Percentiles rank a stretch among this genome's conserved stretches.
Conservation (phyloP, 257 asterid genomes). For the Petrea volubilis region DNA sequence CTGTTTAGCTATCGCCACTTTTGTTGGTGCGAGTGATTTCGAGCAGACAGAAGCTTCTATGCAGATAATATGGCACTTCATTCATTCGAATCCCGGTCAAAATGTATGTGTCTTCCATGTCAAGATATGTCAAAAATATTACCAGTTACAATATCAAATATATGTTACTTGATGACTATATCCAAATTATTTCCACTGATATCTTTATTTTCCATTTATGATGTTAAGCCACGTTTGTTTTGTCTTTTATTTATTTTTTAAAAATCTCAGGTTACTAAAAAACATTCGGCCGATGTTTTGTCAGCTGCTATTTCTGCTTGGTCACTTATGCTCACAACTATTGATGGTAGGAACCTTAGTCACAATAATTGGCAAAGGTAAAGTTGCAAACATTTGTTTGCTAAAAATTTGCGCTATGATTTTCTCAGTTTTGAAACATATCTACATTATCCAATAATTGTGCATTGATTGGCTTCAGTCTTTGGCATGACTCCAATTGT, state of each 20-base stretch:
- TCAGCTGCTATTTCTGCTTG: constrained; percentile 38
- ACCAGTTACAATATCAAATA: not conserved
- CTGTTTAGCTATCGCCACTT: constrained; percentile 35
- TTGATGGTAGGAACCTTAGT: constrained; percentile 29
- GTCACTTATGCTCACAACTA: constrained; percentile 35
- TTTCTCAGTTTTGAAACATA: not conserved
- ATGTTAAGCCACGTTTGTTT: not conserved
- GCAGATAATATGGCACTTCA: constrained; percentile 37
- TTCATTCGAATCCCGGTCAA: constrained; percentile 10
- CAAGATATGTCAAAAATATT: not conserved
- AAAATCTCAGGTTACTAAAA: constrained; percentile 18
- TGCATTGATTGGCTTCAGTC: not conserved
- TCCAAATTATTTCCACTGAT: not conserved
- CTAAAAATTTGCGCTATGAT: not conserved
- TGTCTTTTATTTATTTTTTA: not conserved
- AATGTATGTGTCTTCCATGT: constrained; percentile 21
- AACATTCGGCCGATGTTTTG: constrained; percentile 24
- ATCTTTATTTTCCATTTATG: not conserved
- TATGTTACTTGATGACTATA: not conserved
- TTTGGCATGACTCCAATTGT: not conserved
- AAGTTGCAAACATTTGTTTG: not conserved
- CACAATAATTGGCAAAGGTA: constrained; percentile 34
- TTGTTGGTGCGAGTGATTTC: constrained; percentile 30
- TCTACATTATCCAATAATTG: not conserved
- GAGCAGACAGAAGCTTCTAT: constrained; percentile 38